These are phyloP conservation scores for Talaromyces sp. DNA, from an alignment of 2,329 filamentous ascomycete genomes.

Conservation along the genomic window DNA sequence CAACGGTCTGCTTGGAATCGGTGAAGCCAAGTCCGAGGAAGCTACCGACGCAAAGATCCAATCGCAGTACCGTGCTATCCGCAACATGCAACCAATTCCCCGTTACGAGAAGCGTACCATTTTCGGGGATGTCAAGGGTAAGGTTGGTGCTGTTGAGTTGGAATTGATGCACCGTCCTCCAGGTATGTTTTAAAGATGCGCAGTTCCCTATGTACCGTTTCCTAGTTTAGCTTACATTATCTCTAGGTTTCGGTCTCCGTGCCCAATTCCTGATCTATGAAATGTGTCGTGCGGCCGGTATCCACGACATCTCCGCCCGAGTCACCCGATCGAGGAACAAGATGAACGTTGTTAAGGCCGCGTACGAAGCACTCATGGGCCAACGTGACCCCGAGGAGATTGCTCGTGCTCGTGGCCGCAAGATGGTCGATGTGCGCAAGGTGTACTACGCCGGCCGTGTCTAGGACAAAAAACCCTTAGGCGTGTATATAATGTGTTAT, in stretches of 20 bases:
- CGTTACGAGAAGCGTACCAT: constrained; percentile 92
- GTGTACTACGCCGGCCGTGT: constrained; percentile 90
- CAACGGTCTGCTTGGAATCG: constrained; percentile 82
- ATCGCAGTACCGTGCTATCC: constrained; percentile 77
- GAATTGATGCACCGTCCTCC: constrained; percentile 81
- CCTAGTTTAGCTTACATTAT: neutral
- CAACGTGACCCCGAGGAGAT: constrained; percentile 89
- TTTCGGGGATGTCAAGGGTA: constrained; percentile 78
- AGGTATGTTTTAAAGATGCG: constrained; percentile 60
- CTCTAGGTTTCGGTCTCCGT: constrained; percentile 85
- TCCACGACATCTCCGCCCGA: constrained; percentile 80
- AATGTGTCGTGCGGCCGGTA: constrained; percentile 83
- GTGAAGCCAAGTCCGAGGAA: constrained; percentile 86
- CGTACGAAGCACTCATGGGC: constrained; percentile 77
- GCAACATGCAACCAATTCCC: constrained; percentile 89
- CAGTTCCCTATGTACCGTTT: neutral
- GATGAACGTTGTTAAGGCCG: constrained; percentile 97
- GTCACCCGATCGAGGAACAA: constrained; percentile 88
- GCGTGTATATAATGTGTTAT: constrained; percentile 30
- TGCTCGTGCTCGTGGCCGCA: constrained; percentile 85
- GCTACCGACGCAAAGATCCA: constrained; percentile 67
- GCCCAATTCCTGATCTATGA: constrained; percentile 92
- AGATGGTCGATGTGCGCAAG: constrained; percentile 93
- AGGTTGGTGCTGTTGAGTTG: constrained; percentile 86
- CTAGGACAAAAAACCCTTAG: constrained; percentile 40